Conservation (phyloP, 352 stramenopile genomes). For the Phytophthora constricta region DNA sequence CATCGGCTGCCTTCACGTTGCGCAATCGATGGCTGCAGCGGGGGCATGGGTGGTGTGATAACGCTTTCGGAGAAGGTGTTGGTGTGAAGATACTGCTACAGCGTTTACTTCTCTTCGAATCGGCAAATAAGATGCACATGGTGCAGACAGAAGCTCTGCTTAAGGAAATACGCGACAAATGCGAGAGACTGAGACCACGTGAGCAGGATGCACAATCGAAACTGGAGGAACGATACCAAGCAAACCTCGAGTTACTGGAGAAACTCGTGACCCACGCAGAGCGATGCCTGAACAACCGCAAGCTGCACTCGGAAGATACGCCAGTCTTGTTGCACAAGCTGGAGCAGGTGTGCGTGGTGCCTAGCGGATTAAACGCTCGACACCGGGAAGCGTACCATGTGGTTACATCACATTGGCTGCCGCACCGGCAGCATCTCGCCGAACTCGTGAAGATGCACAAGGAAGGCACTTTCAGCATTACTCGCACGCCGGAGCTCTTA, state of each 20-base stretch:
- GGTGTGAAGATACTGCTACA: constrained; percentile 69
- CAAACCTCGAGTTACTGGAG: constrained; percentile 56
- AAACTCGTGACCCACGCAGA: constrained; percentile 60
- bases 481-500: constrained; percentile 72
- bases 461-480: constrained; percentile 78
- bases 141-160: constrained; percentile 63
- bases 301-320: constrained; percentile 72
- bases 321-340: constrained; percentile 66
- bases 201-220: constrained; percentile 50
- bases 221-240: constrained; percentile 48
- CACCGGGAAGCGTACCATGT: constrained; percentile 70
- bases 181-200: constrained; percentile 49
- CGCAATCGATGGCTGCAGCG: constrained; percentile 71
- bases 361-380: constrained; percentile 45
- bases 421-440: constrained; percentile 53
- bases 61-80: constrained; percentile 50
- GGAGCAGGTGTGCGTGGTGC: constrained; percentile 69
- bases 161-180: constrained; percentile 70
- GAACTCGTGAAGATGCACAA: constrained; percentile 83
- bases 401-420: constrained; percentile 68
- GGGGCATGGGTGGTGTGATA: constrained; percentile 71
- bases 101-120: constrained; percentile 61
- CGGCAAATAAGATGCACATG: constrained; percentile 85
- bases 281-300: constrained; percentile 77
- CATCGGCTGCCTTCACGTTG: constrained; percentile 62